These are phyloP conservation scores for Mitragyna speciosa DNA, from an alignment of 257 asterid genomes.

Conservation along the genomic window DNA sequence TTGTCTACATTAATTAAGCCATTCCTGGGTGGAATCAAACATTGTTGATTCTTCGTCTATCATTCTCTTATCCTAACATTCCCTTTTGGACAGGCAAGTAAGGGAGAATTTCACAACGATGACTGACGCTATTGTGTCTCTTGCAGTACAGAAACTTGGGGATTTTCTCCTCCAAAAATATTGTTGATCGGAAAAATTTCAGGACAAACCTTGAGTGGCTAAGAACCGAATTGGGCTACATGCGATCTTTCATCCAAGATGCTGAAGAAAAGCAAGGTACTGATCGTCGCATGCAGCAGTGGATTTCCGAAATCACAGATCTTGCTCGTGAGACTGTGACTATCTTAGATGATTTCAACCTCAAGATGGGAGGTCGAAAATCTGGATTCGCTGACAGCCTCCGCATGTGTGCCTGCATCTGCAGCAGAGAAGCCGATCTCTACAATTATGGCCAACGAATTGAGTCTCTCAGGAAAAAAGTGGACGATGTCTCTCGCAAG, in stretches of 20 bases:
- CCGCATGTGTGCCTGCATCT: not conserved
- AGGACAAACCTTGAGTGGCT: not conserved
- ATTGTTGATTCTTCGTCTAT: no score
- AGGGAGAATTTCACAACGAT: not conserved
- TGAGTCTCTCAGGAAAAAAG: not conserved
- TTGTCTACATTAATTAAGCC: no score
- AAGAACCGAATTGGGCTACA: not conserved
- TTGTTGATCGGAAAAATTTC: not conserved
- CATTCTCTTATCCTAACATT: no score
- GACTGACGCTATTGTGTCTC: not conserved
- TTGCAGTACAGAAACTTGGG: not conserved
- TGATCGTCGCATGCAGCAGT: not conserved
- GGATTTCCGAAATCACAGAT: not conserved
- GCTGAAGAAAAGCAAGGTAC: not conserved
- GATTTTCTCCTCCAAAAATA: not conserved
- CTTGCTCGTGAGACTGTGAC: not conserved
- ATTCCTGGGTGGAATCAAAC: not conserved
- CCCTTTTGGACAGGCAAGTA: not conserved
- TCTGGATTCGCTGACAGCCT: not conserved
- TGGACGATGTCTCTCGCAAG: not conserved
- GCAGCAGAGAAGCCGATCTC: not conserved
- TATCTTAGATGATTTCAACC: not conserved
- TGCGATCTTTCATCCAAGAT: conserved; percentile 3
- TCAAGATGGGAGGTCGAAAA: not conserved
- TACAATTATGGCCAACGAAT: not conserved